Base-by-base conservation (phyloP, 2,329 filamentous ascomycete genomes). In the Microsporum audouinii region DNA sequence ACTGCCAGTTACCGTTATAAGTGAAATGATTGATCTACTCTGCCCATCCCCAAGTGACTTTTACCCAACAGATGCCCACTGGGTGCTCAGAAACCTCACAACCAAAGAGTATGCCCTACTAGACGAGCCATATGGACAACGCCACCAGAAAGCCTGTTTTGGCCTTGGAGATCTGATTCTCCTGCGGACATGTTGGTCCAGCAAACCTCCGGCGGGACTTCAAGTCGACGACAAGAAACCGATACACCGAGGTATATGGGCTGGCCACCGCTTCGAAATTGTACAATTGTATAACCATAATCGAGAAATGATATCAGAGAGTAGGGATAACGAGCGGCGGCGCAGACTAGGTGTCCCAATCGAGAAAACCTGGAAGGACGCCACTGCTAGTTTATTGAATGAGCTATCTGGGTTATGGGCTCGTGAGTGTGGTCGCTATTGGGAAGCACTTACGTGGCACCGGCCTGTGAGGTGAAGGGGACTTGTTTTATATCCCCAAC, bases 241-340 rank as follows among this genome's bases (percentile, higher is more conserved):
- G n/a, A 33, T 45, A n/a, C 57, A 59, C 33, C 57, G 57, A 6
- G 57, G 57, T 34, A 8, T 33, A 6, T 59, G 57, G 57, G 57
- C 57, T 14, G 57, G 57, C 3, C 43, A 49, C n/a, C 57, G 57
- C 5, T 34, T 59, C n/a, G 57, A 59, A 29, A 36, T 59, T 23
- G 33, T 43, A 23, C 27, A 41, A 5, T 2, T 49, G 23, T 7
- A 36, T 8, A 27, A 33, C 6, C 57, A 59, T 31, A 3, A 27
- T 7, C 55, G 34, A 14, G 55, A 57, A 43, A 43, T 43, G 10
- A 41, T 29, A 8, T 14, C 23, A 2, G 36, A 39, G 5, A 41
- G 1, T 2, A 41, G 12, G 14, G 4, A 14, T 14, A 23, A 36
- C 8, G 23, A 29, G 2, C 14, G 2, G 7, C 38, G 8, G 8